Base-by-base conservation (phyloP, 2,329 filamentous ascomycete species). In the Botrytis paeoniae region DNA sequence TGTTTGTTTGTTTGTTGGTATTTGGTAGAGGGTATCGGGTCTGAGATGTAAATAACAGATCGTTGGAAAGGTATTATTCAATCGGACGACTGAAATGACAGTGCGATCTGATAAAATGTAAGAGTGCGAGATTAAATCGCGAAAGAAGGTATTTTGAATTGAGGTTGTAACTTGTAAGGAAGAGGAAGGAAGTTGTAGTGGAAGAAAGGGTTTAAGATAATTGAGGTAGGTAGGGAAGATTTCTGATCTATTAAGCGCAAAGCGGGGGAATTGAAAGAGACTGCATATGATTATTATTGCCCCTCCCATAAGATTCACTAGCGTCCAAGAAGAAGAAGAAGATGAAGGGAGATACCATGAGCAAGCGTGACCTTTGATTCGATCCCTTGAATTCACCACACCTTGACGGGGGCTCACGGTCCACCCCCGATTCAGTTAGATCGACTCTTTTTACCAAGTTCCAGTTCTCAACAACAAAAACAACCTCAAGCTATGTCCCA, bases 31-130 rank as follows among this genome's bases (percentile, higher is more conserved):
- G 64, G 7, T 22, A 16, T 41, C 45, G 45, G n/a, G 64, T 4
- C 35, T 41, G 48, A 68, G 45, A 29, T 0, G 45, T 14, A 35
- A 9, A 57, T 41, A 18, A 57, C 45, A 61, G 57, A 39, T 74
- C 57, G 65, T 54, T 45, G 37, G 54, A 35, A 35, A 61, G 65
- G 51, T 61, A 64, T 63, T 73, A 74, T 72, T 57, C 75, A 74
- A 73, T 77, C 75, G 76, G 72, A 76, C 75, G 77, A 79, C 78
- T 78, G 78, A 79, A 80, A 79, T 74, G 78, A 81, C 79, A 78
- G 80, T 80, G 74, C 78, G 78, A 75, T 62, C 41, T 45, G 59
- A 39, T 60, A 39, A 54, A 70, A 22, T 20, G 10, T 61, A 37
- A 35, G 41, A 62, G 41, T 39, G 54, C 43, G 61, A 71, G n/a